These are phyloP conservation scores for Fusarium annulatum DNA, from an alignment of 2,329 filamentous ascomycete species.

Conservation along the genomic window DNA sequence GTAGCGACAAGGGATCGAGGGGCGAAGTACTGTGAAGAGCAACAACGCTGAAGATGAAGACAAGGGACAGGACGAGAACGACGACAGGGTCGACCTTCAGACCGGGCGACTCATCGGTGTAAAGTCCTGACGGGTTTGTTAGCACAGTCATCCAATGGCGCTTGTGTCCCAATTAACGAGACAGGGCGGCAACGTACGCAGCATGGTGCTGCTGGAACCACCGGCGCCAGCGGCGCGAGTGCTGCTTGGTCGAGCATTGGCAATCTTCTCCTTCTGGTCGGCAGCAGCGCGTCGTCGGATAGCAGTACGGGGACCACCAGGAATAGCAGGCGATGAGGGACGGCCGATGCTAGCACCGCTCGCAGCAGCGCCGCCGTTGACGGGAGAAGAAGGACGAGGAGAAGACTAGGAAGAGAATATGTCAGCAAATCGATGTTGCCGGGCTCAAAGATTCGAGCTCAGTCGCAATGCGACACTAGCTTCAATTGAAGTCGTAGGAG, in stretches of 20 bases:
- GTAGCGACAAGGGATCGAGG: too few species aligned
- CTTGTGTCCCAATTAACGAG: background rate
- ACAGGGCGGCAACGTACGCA: slow-evolving; percentile 74
- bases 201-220: slow-evolving; percentile 97
- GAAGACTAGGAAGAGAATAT: slow-evolving; percentile 59
- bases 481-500: slow-evolving; percentile 12
- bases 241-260: slow-evolving; percentile 91
- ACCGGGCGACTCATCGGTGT: slow-evolving; percentile 98
- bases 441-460: background rate
- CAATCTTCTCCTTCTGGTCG: slow-evolving; percentile 96
- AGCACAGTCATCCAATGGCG: slow-evolving; percentile 35
- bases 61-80: slow-evolving; percentile 93
- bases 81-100: slow-evolving; percentile 98
- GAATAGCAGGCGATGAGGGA: slow-evolving; percentile 86
- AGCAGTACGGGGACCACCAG: slow-evolving; percentile 93
- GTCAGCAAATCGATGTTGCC: slow-evolving; percentile 9
- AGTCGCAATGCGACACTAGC: slow-evolving; percentile 40
- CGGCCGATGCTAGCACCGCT: slow-evolving; percentile 79
- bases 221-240: slow-evolving; percentile 94
- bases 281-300: slow-evolving; percentile 95
- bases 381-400: slow-evolving; percentile 69
- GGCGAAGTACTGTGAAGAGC: slow-evolving; percentile 87
- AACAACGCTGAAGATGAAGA: slow-evolving; percentile 99
- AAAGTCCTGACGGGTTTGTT: slow-evolving; percentile 72
- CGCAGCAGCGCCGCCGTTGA: slow-evolving; percentile 65